A percentile compares a stretch with the other conserved stretches of the same genome.
Conservation (phyloP, 148 eudicot genomes). For the Cornus kousa region DNA sequence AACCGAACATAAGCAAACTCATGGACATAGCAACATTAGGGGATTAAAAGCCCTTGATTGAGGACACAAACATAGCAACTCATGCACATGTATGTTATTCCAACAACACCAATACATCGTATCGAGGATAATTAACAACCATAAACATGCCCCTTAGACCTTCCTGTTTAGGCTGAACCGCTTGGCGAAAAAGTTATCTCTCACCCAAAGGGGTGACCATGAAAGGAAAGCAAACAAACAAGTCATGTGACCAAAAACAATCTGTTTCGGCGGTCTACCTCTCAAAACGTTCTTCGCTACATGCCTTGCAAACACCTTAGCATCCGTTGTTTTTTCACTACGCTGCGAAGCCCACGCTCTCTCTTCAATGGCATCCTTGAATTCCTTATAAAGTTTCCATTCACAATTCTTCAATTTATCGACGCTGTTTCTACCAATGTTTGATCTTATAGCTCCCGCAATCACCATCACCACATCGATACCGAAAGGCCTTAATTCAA, state of each 20-base stretch:
- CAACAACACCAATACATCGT: no score
- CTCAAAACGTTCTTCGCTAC: slow-evolving; percentile 35
- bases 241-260: slow-evolving; percentile 43
- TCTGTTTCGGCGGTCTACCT: slow-evolving; percentile 34
- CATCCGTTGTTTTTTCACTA: slow-evolving; percentile 34
- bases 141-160: not conserved
- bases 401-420: slow-evolving; percentile 27
- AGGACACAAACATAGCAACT: no score
- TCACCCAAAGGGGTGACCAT: slow-evolving; percentile 45
- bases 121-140: no score
- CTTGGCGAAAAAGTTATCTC: slow-evolving; percentile 37
- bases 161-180: slow-evolving; percentile 30
- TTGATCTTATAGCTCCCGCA: slow-evolving; percentile 44
- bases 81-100: no score
- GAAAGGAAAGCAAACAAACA: slow-evolving; percentile 34
- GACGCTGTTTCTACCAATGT: slow-evolving; percentile 25
- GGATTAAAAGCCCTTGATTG: no score
- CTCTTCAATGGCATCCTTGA: slow-evolving; percentile 31
- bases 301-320: slow-evolving; percentile 35
- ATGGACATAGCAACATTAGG: no score
- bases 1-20: no score
- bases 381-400: slow-evolving; percentile 38
- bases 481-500: slow-evolving; percentile 40
- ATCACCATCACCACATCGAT: slow-evolving; percentile 35
- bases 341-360: slow-evolving; percentile 42